These are phyloP conservation scores for Larix kaempferi DNA, from an alignment of 75 land plant species.

Conservation along the genomic window DNA sequence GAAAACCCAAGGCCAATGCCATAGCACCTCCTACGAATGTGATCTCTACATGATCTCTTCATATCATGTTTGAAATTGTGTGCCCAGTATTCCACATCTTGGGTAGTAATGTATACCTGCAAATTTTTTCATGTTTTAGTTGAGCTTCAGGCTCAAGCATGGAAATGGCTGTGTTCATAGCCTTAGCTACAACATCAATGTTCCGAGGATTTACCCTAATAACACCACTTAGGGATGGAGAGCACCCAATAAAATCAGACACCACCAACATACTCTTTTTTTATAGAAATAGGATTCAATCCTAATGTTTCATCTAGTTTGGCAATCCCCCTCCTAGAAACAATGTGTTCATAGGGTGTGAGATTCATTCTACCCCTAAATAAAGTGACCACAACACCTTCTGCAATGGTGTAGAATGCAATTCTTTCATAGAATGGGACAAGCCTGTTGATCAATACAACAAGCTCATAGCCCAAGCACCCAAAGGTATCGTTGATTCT, in stretches of 20 bases:
- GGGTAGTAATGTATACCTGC: conserved; percentile 61
- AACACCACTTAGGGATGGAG: conserved; percentile 75
- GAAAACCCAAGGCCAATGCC: conserved; percentile 75
- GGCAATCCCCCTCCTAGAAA: too few species aligned
- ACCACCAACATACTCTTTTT: conserved; percentile 75
- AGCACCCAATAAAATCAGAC: conserved; percentile 70
- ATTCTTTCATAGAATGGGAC: too few species aligned
- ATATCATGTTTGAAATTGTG: conserved; percentile 61
- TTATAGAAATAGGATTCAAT: conserved; percentile 9
- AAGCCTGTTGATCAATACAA: too few species aligned
- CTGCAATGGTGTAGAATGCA: too few species aligned
- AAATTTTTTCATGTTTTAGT: conserved; percentile 62
- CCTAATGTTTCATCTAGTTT: conserved; percentile 34
- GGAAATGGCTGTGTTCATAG: conserved; percentile 55
- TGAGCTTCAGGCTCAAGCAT: conserved; percentile 52
- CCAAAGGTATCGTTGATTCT: too few species aligned
- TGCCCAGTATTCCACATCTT: conserved; percentile 79
- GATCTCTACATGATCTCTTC: conserved; percentile 62
- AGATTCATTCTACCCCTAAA: too few species aligned
- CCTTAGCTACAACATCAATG: conserved; percentile 67
- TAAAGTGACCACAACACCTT: too few species aligned
- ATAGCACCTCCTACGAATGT: conserved; percentile 56
- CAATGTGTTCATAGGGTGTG: too few species aligned
- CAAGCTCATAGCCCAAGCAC: too few species aligned
- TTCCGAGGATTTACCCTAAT: conserved; percentile 82